Base-by-base conservation (phyloP, 306 rosid species). In the Corylus americana region DNA sequence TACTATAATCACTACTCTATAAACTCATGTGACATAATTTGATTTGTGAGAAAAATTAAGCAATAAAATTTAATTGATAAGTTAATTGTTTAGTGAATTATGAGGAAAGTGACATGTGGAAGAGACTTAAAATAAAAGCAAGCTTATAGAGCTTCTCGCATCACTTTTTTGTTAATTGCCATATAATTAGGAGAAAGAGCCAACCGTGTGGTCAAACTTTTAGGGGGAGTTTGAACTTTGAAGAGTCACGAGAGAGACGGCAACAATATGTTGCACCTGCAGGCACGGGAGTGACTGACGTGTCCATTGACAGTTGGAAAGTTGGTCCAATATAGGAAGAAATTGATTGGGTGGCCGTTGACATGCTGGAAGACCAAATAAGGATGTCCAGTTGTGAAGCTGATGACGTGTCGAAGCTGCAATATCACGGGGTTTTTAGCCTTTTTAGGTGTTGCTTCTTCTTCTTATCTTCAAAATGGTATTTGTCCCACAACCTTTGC, bases 291-390 rank as follows among this genome's bases (percentile, higher is more conserved):
- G n/a, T 17, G 25, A 67, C 25, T 68, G 68, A 77, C 54, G 73
- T 29, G 74, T 67, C 72, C 72, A 37, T 18, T 14, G 14, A 31
- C 20, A 22, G 73, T 69, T 77, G 74, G 75, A 69, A 72, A 47
- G 80, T 49, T 64, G 27, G 51, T 67, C 72, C 42, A 20, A 67
- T 42, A 8, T 37, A 67, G 72, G 72, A 49, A 67, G 71, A 7
- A 27, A 67, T 67, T 67, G 72, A 67, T 67, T 67, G 72, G 16
- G 72, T 50, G 51, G 78, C 73, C 68, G 75, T 77, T 77, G 55
- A 77, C 55, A 71, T 20, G 73, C 75, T 42, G 69, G 68, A 74
- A 67, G 31, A 20, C 20, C 69, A 22, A 69, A 25, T 22, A 42
- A 22, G 39, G 57, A 13, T 64, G 47, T 35, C 47, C 42, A 35